phyloP scores from a whole-genome alignment of 768 basidiomycete genomes.

The Antrodiella citrinella region DNA sequence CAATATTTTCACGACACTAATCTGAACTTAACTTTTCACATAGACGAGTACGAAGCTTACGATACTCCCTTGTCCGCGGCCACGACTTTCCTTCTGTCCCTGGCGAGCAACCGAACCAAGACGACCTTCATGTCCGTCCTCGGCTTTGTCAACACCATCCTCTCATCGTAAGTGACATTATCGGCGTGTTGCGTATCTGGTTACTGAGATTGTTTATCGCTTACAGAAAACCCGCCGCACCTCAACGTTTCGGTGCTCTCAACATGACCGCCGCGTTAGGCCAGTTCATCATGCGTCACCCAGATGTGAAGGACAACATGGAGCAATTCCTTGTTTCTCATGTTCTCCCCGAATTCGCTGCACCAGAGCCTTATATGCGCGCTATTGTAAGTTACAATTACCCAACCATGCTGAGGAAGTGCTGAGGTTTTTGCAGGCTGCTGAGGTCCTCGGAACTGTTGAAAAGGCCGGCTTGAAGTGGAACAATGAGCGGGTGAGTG shows the following conservation, averaged over 20 bases:
- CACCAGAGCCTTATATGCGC: constrained; percentile 64
- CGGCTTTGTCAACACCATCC: constrained; percentile 65
- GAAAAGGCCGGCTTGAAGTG: constrained; percentile 64
- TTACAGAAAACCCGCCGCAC: constrained; percentile 39
- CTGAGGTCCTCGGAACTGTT: constrained; percentile 71
- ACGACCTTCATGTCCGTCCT: constrained; percentile 77
- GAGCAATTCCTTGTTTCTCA: constrained; percentile 69
- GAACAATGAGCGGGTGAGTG: constrained; percentile 49
- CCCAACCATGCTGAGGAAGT: too few relatives aligned
- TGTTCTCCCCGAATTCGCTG: constrained; percentile 66
- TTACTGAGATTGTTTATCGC: not conserved
- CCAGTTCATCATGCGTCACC: constrained; percentile 77
- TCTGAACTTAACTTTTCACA: constrained; percentile 1
- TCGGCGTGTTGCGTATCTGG: not conserved
- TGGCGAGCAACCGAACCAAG: constrained; percentile 75
- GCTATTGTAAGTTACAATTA: constrained; percentile 72
- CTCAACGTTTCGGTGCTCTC: constrained; percentile 77
- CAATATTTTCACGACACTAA: not conserved
- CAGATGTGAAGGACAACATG: constrained; percentile 69
- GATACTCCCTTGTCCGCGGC: constrained; percentile 73
- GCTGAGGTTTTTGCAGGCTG: constrained; percentile 41
- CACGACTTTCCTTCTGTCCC: constrained; percentile 70
- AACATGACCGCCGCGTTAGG: constrained; percentile 75
- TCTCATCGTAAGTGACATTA: constrained; percentile 45
- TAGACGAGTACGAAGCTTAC: constrained; percentile 79